Evolutionary conservation across 129 eudicot genomes (phyloP), one percentile per base, ranked within the genome.

Genomic region (Artemisia argyi): DNA sequence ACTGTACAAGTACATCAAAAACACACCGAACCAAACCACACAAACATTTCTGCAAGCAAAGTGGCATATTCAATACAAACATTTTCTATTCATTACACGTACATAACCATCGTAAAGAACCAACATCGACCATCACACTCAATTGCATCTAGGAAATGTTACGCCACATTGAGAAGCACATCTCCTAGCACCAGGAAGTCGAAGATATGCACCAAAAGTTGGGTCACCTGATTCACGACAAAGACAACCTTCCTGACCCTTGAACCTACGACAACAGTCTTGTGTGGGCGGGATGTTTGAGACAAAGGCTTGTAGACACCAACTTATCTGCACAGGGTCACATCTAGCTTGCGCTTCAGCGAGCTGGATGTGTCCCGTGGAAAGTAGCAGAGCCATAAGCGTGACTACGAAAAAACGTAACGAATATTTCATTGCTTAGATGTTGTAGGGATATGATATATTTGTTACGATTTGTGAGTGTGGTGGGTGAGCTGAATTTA

Each of bases 241-340:
- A 17, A 79, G 63, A 56, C 83, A 79, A 48, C 30, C 28, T 13
- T 72, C 78, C 55, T 79, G 78, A 35, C 73, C 44, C 52, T 19
- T 78, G 15, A 62, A 39, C 73, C 39, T 72, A 26, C 8, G 32
- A 54, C 83, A 79, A 58, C 83, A 79, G 4, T 28, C 49, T 28
- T 4, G 1, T 3, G 83, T 44, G 1, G 83, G 83, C 8, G 74
- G 68, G 22, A 72, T 55, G 69, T 58, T 12, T 20, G 83, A 48
- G 11, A 73, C 83, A 26, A 79, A 42, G 14, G 83, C 58, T 49
- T 79, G 78, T 20, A 79, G 19, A 35, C 83, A 79, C 83, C 78
- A 73, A 28, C 78, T 79, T 18, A 79, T 1, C 68, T 79, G 54
- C 74, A 72, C 78, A 1, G 83, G 69, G 6, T 79, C 42, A 17